A percentile compares a stretch with the other conserved stretches of the same genome.
Evolutionary conservation across 2,329 filamentous ascomycete genomes (phyloP).

Genomic region (Amphichorda felina): DNA sequence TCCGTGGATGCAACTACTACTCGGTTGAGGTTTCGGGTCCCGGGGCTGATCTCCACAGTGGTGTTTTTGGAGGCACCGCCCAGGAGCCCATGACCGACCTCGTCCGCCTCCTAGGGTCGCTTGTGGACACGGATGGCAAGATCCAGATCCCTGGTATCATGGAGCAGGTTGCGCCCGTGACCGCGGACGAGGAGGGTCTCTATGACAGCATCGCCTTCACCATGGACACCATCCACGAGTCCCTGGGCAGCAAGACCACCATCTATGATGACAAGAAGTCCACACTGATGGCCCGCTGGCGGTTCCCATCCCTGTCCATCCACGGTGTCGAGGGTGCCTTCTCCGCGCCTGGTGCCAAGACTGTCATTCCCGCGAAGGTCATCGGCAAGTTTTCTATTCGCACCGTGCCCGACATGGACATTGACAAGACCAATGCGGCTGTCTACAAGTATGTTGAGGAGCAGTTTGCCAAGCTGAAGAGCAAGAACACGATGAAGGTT

Average conservation of each 20-base stretch:
- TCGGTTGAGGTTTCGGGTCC: constrained; percentile 82
- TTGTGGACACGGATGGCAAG: constrained; percentile 84
- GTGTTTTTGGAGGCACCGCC: constrained; percentile 90
- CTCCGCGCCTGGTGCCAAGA: constrained; percentile 88
- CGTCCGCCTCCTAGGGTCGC: constrained; percentile 64
- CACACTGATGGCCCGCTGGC: constrained; percentile 93
- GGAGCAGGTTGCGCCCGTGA: constrained; percentile 84
- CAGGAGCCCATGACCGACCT: constrained; percentile 99
- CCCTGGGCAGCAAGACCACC: constrained; percentile 76
- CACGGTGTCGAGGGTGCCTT: constrained; percentile 95
- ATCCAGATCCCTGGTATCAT: constrained; percentile 90
- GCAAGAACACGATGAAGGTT: constrained; percentile 84
- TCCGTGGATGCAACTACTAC: constrained; percentile 98
- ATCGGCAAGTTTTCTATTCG: constrained; percentile 97
- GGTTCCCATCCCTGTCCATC: constrained; percentile 84
- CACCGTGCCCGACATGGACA: constrained; percentile 96
- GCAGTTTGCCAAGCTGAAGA: constrained; percentile 74
- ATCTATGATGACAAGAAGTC: constrained; percentile 83
- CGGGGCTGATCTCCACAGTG: constrained; percentile 87
- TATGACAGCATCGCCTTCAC: constrained; percentile 88
- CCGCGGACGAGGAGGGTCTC: constrained; percentile 74
- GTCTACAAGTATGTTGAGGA: constrained; percentile 78
- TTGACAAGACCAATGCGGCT: constrained; percentile 72
- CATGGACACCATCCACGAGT: constrained; percentile 91
- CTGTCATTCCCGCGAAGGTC: constrained; percentile 96